A percentile compares a stretch with the other conserved stretches of the same genome.
Evolutionary conservation across 306 rosid species (phyloP).

Genomic region (Begonia loranthoides): DNA sequence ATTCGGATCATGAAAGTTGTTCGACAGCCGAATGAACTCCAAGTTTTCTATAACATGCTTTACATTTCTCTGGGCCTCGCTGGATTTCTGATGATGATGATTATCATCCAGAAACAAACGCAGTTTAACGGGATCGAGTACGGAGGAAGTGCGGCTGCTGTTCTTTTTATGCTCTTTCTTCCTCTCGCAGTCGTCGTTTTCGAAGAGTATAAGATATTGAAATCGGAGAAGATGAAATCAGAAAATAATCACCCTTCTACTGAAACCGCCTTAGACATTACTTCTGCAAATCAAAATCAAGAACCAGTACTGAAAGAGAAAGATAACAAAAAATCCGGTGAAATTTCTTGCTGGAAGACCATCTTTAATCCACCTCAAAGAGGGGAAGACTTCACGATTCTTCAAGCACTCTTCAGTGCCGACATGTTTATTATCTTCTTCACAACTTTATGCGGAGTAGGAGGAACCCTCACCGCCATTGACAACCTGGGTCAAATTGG

Average conservation of each 20-base stretch:
- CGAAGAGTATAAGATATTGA: conserved; percentile 9
- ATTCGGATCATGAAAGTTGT: conserved; percentile 8
- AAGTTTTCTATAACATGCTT: conserved; percentile 12
- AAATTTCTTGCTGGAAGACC: conserved; percentile 11
- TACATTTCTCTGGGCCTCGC: conserved; percentile 13
- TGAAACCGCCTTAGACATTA: not conserved
- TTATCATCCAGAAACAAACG: conserved; percentile 6
- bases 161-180: conserved; percentile 14
- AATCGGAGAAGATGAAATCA: not conserved
- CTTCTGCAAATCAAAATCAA: not conserved
- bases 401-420: conserved; percentile 17
- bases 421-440: conserved; percentile 22
- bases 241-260: not conserved
- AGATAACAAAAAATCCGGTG: not conserved
- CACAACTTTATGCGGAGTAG: conserved; percentile 11
- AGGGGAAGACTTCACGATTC: conserved; percentile 26
- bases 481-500: conserved; percentile 19
- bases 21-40: conserved; percentile 1
- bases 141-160: conserved; percentile 3
- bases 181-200: conserved; percentile 9
- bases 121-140: conserved; percentile 6
- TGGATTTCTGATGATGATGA: conserved; percentile 16
- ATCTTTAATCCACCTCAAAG: conserved; percentile 16
- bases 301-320: too few species aligned
- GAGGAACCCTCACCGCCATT: conserved; percentile 19